These are phyloP conservation scores for Fraxinus platypoda DNA, from an alignment of 305 asterid species.

Conservation along the genomic window DNA sequence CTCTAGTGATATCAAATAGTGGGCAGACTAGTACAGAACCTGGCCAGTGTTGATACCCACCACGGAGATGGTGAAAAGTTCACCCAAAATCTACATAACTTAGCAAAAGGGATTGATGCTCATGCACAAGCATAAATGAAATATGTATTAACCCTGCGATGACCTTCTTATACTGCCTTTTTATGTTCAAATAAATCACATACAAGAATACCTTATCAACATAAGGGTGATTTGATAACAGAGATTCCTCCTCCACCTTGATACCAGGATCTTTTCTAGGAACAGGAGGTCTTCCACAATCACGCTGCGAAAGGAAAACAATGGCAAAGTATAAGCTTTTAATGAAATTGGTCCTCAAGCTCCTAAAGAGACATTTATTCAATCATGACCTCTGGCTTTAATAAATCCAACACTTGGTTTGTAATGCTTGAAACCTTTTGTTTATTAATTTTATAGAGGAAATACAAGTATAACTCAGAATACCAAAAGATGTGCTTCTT, in stretches of 20 bases:
- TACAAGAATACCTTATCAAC: constrained; percentile 68
- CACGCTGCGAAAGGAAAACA: constrained; percentile 61
- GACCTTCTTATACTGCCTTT: neutral
- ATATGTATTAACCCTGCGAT: neutral
- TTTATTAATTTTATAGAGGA: neutral
- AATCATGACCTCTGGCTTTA: neutral
- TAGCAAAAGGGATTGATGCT: neutral
- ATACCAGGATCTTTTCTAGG: constrained; percentile 86
- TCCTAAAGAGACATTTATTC: neutral
- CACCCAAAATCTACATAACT: neutral
- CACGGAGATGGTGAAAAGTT: neutral
- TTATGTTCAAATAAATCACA: neutral
- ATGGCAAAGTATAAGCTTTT: constrained; percentile 12
- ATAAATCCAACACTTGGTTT: neutral
- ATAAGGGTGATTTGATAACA: constrained; percentile 86
- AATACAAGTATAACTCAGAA: neutral
- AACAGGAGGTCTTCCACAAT: constrained; percentile 83
- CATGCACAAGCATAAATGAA: neutral
- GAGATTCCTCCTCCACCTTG: constrained; percentile 86
- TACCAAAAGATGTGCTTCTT: neutral
- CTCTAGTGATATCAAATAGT: neutral
- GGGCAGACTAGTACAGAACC: neutral
- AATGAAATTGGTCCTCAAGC: constrained; percentile 8
- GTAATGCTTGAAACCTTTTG: neutral
- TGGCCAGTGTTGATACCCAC: neutral